Evolutionary conservation across 148 eudicot species (phyloP).

Genomic region (Rhododendron mucronatum): DNA sequence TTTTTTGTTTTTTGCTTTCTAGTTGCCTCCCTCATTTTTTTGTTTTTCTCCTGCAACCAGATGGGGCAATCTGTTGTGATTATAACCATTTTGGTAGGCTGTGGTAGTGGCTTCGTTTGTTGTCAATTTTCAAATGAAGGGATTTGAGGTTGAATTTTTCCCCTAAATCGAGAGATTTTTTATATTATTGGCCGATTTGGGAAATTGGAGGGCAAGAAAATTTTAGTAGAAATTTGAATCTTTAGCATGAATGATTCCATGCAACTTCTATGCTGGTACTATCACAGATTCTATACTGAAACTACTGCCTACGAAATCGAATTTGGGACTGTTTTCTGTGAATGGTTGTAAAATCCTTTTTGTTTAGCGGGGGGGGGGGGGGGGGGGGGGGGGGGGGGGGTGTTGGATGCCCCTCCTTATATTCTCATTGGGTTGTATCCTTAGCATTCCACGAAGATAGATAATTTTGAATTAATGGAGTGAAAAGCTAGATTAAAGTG

Average conservation of each 20-base stretch:
- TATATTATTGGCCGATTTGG: neutral
- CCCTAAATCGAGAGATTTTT: neutral
- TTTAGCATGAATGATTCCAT: neutral
- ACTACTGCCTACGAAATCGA: neutral
- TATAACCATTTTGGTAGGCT: neutral
- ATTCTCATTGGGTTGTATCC: neutral
- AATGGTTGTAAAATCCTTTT: neutral
- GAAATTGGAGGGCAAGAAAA: neutral
- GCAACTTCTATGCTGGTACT: neutral
- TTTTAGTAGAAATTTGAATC: neutral
- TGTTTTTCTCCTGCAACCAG: neutral
- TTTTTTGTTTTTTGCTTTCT: neutral
- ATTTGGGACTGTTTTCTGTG: neutral
- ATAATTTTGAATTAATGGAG: too few relatives aligned
- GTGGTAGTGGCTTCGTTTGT: neutral
- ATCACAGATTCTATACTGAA: neutral
- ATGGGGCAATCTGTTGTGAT: constrained; percentile 4
- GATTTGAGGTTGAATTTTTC: neutral
- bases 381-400: too few relatives aligned
- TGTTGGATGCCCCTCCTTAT: neutral
- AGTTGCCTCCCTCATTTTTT: neutral
- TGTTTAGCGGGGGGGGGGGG: too few relatives aligned
- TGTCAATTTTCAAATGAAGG: neutral
- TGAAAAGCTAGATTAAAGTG: neutral
- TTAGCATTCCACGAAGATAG: neutral